phyloP scores from a whole-genome alignment of 2,329 filamentous ascomycete genomes.

The Blastomyces silverae region DNA sequence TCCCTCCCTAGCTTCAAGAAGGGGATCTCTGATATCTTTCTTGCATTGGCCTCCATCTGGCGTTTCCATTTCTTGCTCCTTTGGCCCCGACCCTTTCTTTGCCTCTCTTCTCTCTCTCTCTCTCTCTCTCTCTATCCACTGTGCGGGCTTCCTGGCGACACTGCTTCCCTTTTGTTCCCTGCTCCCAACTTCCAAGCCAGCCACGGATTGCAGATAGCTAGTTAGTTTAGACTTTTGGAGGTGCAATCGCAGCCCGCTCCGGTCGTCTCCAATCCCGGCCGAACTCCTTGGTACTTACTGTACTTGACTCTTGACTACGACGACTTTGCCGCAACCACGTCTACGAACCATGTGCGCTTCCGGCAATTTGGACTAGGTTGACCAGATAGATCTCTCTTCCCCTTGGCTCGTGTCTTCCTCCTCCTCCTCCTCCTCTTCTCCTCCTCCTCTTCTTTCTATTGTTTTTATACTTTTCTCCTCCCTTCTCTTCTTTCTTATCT shows the following conservation, averaged over 20 bases:
- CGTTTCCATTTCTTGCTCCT: neutral
- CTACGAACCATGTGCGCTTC: slow-evolving; percentile 6
- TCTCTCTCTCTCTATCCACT: neutral
- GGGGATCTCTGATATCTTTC: too few relatives aligned
- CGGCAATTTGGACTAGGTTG: slow-evolving; percentile 5
- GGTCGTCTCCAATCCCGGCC: neutral
- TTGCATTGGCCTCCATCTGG: too few relatives aligned
- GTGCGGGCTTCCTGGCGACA: too few relatives aligned
- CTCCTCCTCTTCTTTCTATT: too few relatives aligned
- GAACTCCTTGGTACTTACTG: neutral
- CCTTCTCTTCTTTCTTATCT: neutral
- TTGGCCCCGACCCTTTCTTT: neutral
- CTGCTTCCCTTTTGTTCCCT: neutral
- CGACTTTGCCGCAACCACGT: slow-evolving; percentile 1
- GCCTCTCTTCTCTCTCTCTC: too few relatives aligned
- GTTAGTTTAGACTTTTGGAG: neutral
- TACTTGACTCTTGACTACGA: neutral
- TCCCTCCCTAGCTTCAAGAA: too few relatives aligned
- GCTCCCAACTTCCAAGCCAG: neutral
- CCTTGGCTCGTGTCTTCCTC: neutral
- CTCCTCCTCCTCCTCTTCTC: neutral
- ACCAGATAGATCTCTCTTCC: neutral
- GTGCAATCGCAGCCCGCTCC: neutral
- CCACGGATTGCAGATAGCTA: neutral
- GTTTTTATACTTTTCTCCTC: neutral